Conservation (phyloP, 257 asterid genomes). For the Datura wrightii region DNA sequence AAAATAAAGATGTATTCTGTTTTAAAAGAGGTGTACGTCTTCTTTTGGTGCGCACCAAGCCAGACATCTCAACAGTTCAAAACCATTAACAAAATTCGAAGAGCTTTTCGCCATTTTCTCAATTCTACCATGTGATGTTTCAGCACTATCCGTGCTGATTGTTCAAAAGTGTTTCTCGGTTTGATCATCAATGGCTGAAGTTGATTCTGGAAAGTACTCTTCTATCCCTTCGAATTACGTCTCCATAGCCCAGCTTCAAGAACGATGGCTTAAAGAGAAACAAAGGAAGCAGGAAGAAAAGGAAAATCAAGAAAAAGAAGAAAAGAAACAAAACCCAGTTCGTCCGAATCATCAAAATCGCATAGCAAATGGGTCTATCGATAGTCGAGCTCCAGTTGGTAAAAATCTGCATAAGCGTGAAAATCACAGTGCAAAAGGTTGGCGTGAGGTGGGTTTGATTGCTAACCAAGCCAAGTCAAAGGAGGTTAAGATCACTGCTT, state of each 20-base stretch:
- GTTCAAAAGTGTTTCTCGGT: not conserved
- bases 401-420: slow-evolving; percentile 1
- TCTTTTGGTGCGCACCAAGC: no score
- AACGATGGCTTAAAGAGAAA: slow-evolving; percentile 63
- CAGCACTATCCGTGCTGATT: not conserved
- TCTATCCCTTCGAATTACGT: slow-evolving; percentile 69
- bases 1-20: no score
- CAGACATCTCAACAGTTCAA: no score
- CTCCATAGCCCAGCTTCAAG: slow-evolving; percentile 59
- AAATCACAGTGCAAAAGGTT: slow-evolving; percentile 4
- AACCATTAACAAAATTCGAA: no score
- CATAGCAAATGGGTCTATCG: not conserved
- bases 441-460: slow-evolving; percentile 28
- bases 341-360: not conserved
- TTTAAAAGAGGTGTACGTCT: no score
- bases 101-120: not conserved
- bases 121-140: not conserved
- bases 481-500: slow-evolving; percentile 34
- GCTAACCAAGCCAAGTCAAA: slow-evolving; percentile 41
- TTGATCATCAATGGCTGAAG: not conserved
- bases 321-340: not conserved
- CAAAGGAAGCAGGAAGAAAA: slow-evolving; percentile 41
- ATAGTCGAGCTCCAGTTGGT: not conserved
- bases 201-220: slow-evolving; percentile 34
- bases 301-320: slow-evolving; percentile 30